These are phyloP conservation scores for Pseudonectria foliicola DNA, from an alignment of 2,329 filamentous ascomycete genomes.

Conservation along the genomic window DNA sequence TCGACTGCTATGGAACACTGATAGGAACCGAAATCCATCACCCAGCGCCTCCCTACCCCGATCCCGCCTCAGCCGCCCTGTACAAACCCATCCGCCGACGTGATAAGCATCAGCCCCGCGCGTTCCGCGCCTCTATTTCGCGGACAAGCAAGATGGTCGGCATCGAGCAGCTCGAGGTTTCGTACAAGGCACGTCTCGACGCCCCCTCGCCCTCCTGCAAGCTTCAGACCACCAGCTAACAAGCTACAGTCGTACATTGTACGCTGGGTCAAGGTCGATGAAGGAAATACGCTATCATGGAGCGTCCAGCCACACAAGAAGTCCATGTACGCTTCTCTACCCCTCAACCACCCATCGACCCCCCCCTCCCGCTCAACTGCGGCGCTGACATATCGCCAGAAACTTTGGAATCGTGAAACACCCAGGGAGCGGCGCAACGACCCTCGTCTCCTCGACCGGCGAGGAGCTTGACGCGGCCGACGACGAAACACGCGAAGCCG, in stretches of 20 bases:
- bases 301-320: constrained; percentile 97
- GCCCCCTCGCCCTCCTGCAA: background rate
- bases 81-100: no score
- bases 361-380: background rate
- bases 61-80: no score
- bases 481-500: constrained; percentile 36
- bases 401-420: constrained; percentile 99
- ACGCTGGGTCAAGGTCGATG: constrained; percentile 89
- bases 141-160: constrained; percentile 62
- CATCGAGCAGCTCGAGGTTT: constrained; percentile 94
- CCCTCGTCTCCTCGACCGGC: constrained; percentile 34
- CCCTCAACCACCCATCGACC: constrained; percentile 1
- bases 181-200: constrained; percentile 70
- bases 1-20: no score
- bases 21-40: no score
- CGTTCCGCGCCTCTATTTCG: background rate
- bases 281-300: constrained; percentile 92
- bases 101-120: no score
- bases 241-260: constrained; percentile 84
- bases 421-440: constrained; percentile 62
- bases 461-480: constrained; percentile 40
- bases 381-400: constrained; percentile 32
- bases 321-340: constrained; percentile 57
- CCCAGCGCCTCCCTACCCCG: no score
- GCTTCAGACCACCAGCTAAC: constrained; percentile 14